Conservation (phyloP, 306 rosid genomes). For the Vachellia pachyceras region DNA sequence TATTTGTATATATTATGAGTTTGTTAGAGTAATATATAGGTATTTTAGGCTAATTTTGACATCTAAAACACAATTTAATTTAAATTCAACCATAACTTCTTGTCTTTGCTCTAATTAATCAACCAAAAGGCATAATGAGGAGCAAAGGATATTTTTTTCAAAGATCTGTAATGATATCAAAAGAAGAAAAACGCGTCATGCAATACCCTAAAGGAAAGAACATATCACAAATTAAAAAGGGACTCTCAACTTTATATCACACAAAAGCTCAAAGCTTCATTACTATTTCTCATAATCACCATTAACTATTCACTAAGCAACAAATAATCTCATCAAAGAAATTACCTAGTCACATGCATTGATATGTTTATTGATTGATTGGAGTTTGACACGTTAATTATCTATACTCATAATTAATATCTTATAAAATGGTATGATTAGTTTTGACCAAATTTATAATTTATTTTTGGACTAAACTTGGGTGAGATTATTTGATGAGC, state of each 20-base stretch:
- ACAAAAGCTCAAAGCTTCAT: not conserved
- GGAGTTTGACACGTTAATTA: not conserved
- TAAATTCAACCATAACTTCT: not conserved
- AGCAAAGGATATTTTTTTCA: not conserved
- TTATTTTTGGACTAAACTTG: too few species aligned
- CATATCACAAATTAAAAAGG: not conserved
- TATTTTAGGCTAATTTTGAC: too few species aligned
- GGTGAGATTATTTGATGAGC: too few species aligned
- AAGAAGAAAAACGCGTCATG: not conserved
- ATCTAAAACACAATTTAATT: not conserved
- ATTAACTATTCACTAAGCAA: not conserved
- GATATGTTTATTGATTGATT: not conserved
- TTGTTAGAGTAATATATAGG: too few species aligned
- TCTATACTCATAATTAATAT: not conserved
- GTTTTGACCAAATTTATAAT: not conserved
- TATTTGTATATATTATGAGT: too few species aligned
- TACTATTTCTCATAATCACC: not conserved
- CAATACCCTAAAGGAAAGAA: not conserved
- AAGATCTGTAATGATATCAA: constrained; percentile 5
- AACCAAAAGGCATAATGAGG: constrained; percentile 8
- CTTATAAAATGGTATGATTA: not conserved
- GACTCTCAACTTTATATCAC: not conserved
- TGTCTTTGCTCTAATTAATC: not conserved
- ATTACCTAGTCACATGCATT: not conserved
- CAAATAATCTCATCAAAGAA: not conserved